Evolutionary conservation across 148 eudicot species (phyloP).

Genomic region (Rhododendron vialii): DNA sequence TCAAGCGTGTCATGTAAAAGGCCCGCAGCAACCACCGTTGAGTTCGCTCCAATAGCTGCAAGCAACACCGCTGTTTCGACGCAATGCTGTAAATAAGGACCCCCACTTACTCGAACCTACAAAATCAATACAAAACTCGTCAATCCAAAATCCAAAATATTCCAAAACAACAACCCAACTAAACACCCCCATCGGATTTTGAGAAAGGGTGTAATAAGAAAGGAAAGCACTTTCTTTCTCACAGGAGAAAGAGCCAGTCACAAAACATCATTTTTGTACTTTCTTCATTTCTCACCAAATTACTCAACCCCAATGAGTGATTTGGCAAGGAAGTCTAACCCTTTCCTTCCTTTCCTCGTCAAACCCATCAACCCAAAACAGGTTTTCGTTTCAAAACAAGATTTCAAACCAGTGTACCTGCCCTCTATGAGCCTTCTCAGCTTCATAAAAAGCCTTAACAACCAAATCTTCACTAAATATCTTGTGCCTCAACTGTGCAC

Average conservation of each 20-base stretch:
- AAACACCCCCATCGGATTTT: background rate
- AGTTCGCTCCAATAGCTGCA: constrained; percentile 74
- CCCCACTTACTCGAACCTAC: constrained; percentile 85
- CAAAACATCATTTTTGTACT: background rate
- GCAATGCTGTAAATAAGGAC: constrained; percentile 91
- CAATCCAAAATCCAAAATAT: background rate
- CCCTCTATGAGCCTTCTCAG: constrained; percentile 94
- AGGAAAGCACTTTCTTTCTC: background rate
- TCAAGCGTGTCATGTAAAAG: constrained; percentile 90
- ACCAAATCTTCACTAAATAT: constrained; percentile 68
- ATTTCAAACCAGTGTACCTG: constrained; percentile 44
- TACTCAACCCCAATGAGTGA: background rate
- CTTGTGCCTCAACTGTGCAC: constrained; percentile 63
- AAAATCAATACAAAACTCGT: constrained; percentile 19
- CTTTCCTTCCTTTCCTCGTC: background rate
- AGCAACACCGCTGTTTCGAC: constrained; percentile 84
- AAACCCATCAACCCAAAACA: background rate
- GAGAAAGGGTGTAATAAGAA: background rate
- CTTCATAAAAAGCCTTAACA: constrained; percentile 78
- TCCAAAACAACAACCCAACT: background rate
- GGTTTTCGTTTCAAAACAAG: background rate
- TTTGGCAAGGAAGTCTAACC: background rate
- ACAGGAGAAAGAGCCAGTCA: background rate
- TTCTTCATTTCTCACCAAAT: background rate
- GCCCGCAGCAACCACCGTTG: constrained; percentile 93